phyloP scores from a whole-genome alignment of 164 flowering plant species.

The Tetrastigma voinierianum region DNA sequence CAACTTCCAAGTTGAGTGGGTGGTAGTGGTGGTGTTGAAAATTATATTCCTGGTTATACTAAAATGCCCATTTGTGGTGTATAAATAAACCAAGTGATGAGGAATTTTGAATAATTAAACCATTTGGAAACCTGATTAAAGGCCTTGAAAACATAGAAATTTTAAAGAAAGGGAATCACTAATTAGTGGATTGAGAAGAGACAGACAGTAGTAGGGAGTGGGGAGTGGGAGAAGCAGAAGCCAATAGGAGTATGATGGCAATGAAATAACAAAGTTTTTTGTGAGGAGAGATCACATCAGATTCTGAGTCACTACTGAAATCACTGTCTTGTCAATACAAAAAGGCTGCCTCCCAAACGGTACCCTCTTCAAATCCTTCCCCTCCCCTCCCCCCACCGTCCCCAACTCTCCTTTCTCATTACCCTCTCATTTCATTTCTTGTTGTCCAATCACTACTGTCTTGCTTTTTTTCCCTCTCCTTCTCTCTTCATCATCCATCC shows the following conservation, averaged over 20 bases:
- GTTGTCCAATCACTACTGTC: conserved; percentile 31
- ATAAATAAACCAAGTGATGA: too few species aligned
- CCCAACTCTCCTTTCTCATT: conserved; percentile 5
- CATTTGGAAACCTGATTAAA: too few species aligned
- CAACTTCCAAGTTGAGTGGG: too few species aligned
- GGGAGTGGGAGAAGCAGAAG: conserved; percentile 1
- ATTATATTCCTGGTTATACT: too few species aligned
- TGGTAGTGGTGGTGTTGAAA: too few species aligned
- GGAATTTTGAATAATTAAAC: too few species aligned
- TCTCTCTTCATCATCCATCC: neutral
- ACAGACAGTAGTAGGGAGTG: conserved; percentile 17
- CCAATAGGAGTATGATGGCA: conserved; percentile 12
- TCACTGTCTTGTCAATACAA: conserved; percentile 26
- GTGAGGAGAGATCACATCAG: conserved; percentile 14
- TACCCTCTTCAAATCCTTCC: neutral
- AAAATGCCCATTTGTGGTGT: too few species aligned
- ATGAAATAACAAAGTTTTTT: neutral
- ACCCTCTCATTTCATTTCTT: conserved; percentile 16
- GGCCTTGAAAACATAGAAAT: too few species aligned
- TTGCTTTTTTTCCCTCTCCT: conserved; percentile 3
- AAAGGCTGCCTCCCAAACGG: conserved; percentile 22
- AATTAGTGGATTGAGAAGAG: neutral
- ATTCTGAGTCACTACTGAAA: conserved; percentile 23
- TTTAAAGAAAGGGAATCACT: too few species aligned
- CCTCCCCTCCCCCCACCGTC: neutral